A percentile compares a stretch with the other conserved stretches of the same genome.
Evolutionary conservation across 352 stramenopile genomes (phyloP).

Genomic region (Thalassiosira exigua): DNA sequence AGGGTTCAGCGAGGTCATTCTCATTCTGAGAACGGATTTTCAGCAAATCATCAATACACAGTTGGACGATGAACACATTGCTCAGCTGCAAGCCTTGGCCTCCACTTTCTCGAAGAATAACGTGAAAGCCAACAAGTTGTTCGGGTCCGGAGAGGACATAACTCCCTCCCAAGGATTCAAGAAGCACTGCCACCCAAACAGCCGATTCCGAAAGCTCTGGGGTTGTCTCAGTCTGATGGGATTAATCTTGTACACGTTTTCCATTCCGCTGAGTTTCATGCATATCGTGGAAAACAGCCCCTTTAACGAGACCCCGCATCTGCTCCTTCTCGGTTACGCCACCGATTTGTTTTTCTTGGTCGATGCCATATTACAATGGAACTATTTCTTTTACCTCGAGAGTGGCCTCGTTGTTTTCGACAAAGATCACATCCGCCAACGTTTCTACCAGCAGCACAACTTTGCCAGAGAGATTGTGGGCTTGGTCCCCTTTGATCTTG

Average conservation of each 20-base stretch:
- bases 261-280: slow-evolving; percentile 64
- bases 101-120: slow-evolving; percentile 34
- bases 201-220: slow-evolving; percentile 61
- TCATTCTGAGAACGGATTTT: slow-evolving; percentile 56
- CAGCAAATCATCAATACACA: slow-evolving; percentile 65
- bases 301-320: slow-evolving; percentile 34
- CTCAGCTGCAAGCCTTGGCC: slow-evolving; percentile 55
- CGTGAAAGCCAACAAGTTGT: slow-evolving; percentile 70
- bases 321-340: slow-evolving; percentile 57
- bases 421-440: slow-evolving; percentile 55
- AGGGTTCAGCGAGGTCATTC: slow-evolving; percentile 62
- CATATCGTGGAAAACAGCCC: slow-evolving; percentile 43
- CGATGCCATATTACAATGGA: slow-evolving; percentile 60
- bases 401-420: slow-evolving; percentile 66
- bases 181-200: slow-evolving; percentile 61
- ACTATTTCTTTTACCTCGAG: slow-evolving; percentile 65
- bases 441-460: slow-evolving; percentile 52
- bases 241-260: slow-evolving; percentile 69
- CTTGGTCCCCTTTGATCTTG: slow-evolving; percentile 61
- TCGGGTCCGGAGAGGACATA: slow-evolving; percentile 57
- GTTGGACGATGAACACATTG: slow-evolving; percentile 56
- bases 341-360: slow-evolving; percentile 62
- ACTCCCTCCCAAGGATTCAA: slow-evolving; percentile 42
- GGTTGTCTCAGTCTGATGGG: slow-evolving; percentile 45
- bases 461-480: slow-evolving; percentile 38